Percentiles rank a stretch among this genome's conserved stretches.
These are phyloP conservation scores for Colletotrichum somersetense DNA, from an alignment of 2,329 filamentous ascomycete genomes.

Conservation along the genomic window DNA sequence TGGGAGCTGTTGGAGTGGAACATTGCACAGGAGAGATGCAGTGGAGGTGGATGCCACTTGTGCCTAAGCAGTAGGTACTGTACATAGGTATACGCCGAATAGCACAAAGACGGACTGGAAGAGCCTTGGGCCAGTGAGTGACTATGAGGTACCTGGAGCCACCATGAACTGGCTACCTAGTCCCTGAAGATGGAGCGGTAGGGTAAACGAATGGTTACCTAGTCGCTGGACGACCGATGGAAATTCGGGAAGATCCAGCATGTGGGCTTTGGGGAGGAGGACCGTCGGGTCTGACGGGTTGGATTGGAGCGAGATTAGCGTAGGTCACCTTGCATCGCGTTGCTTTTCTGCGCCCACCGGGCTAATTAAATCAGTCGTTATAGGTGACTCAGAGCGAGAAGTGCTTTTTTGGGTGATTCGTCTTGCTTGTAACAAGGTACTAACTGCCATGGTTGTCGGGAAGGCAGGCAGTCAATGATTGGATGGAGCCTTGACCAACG, in stretches of 20 bases:
- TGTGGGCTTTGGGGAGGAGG: conserved; percentile 33
- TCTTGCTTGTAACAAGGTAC: conserved; percentile 6
- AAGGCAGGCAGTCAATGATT: neutral
- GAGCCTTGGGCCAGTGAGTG: conserved; percentile 10
- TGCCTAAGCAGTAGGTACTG: neutral
- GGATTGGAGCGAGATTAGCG: conserved; percentile 10
- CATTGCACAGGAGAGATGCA: conserved; percentile 9
- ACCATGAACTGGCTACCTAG: conserved; percentile 19
- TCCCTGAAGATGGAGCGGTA: conserved; percentile 28
- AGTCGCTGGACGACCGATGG: conserved; percentile 20
- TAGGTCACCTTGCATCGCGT: conserved; percentile 12
- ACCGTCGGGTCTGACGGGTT: conserved; percentile 15
- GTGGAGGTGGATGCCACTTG: neutral
- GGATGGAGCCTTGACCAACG: neutral
- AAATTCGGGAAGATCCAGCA: conserved; percentile 41
- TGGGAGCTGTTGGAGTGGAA: conserved; percentile 31
- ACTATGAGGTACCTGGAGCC: conserved; percentile 14
- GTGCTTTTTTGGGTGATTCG: neutral
- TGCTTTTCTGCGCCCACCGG: conserved; percentile 18
- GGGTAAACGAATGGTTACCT: conserved; percentile 14
- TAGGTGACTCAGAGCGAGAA: conserved; percentile 21
- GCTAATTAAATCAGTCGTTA: conserved; percentile 8
- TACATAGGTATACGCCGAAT: conserved; percentile 6
- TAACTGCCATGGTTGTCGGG: conserved; percentile 19
- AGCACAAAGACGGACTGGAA: conserved; percentile 14